Base-by-base conservation (phyloP, 2,329 filamentous ascomycete species). In the Aspergillus fumigatus region DNA sequence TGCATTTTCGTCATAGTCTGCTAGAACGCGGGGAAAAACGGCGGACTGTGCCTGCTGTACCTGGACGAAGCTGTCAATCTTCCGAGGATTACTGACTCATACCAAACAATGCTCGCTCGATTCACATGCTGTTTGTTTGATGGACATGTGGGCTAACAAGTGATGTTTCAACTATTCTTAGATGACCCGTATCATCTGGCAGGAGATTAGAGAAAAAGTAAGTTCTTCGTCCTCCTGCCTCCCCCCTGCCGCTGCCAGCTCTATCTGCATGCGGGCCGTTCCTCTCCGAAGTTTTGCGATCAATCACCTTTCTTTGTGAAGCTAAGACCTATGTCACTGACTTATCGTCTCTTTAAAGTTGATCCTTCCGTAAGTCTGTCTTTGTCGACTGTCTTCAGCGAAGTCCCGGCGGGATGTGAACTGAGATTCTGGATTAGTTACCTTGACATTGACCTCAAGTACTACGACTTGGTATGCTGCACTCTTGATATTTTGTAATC, bases 111-210 rank as follows among this genome's bases (percentile, higher is more conserved):
- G 48, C 35, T 25, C 32, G 49, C 51, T 48, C 51, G 51, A 27
- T 29, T 50, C 6, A 7, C 50, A 45, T 53, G 21, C 56, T 55
- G 59, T 58, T 62, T 63, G 58, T 57, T 60, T 47, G 53, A 58
- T 40, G 45, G 45, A 29, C 3, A 38, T 52, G 27, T 49, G 35
- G 51, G 56, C 61, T 63, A 47, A 63, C 51, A 35, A 40, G n/a
- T 38, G n/a, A 11, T 26, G 32, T n/a, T 45, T 49, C 29, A 27
- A 55, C n/a, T 40, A 52, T n/a, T 60, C 48, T 72, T 72, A 92
- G 87, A 97, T 97, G 94, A 99, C 94, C 69, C 85, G 94, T 70
- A 92, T 99, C 76, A 99, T 99, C 82, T 99, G 94, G 94, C 83
- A 97, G 82, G 87, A 90, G 77, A 99, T 99, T 85, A 97, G 97